Conservation (phyloP, 1,284 basidiomycete genomes). For the Mycosarcoma mackinlayi region DNA sequence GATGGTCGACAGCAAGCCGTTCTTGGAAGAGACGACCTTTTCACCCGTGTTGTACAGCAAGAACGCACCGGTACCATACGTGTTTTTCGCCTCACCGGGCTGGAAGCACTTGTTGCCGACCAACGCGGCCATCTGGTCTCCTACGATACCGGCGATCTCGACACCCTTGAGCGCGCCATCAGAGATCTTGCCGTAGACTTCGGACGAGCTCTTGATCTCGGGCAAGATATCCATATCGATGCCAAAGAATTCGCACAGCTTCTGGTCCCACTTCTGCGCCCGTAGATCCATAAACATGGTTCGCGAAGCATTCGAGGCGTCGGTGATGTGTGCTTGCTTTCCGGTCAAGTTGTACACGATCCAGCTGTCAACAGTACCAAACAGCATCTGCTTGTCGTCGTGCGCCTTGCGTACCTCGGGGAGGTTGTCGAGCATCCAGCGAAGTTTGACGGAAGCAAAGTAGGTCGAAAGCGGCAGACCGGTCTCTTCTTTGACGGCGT, state of each 20-base stretch:
- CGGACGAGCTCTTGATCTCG: slow-evolving; percentile 87
- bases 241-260: slow-evolving; percentile 87
- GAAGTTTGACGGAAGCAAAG: slow-evolving; percentile 93
- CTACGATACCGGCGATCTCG: slow-evolving; percentile 88
- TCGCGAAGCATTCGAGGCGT: slow-evolving; percentile 96
- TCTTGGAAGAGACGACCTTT: slow-evolving; percentile 83
- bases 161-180: slow-evolving; percentile 79
- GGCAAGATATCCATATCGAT: slow-evolving; percentile 83
- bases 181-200: slow-evolving; percentile 84
- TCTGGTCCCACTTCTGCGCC: slow-evolving; percentile 84
- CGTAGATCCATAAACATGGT: slow-evolving; percentile 89
- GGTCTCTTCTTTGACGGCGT: slow-evolving; percentile 72
- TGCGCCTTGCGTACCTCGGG: slow-evolving; percentile 83
- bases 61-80: slow-evolving; percentile 86
- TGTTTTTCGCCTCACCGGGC: slow-evolving; percentile 68
- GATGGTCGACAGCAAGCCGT: slow-evolving; percentile 91
- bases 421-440: slow-evolving; percentile 94
- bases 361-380: slow-evolving; percentile 98
- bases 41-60: slow-evolving; percentile 91
- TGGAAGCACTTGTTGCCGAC: slow-evolving; percentile 83
- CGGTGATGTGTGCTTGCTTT: slow-evolving; percentile 86
- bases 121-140: slow-evolving; percentile 95
- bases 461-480: slow-evolving; percentile 75
- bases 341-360: slow-evolving; percentile 90
- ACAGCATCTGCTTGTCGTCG: slow-evolving; percentile 82